Percentiles rank a stretch among this genome's conserved stretches.
phyloP scores from a whole-genome alignment of 495 filamentous ascomycete species.

The Hyaloscypha hepaticicola region DNA sequence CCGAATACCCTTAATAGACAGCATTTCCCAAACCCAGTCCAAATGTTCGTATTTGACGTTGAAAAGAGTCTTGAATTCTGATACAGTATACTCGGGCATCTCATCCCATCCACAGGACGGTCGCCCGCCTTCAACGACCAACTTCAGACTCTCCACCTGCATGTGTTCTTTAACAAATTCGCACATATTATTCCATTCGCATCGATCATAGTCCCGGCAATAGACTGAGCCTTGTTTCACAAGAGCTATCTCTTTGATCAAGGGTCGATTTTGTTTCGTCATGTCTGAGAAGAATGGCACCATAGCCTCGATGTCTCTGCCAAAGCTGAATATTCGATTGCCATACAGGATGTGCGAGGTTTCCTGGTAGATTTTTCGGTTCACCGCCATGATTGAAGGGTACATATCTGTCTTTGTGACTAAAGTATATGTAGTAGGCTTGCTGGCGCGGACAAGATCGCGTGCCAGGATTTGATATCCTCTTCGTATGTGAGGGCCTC shows the following conservation, averaged over 20 bases:
- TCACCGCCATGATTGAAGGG: constrained; percentile 46
- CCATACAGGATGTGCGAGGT: constrained; percentile 49
- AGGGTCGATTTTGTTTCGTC: constrained; percentile 40
- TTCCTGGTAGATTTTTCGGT: constrained; percentile 48
- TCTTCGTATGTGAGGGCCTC: constrained; percentile 23
- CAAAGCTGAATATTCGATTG: constrained; percentile 52
- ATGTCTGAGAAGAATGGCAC: constrained; percentile 56
- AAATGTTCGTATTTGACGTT: constrained; percentile 41
- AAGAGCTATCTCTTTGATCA: constrained; percentile 44
- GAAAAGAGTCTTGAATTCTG: constrained; percentile 42
- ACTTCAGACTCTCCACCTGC: constrained; percentile 38
- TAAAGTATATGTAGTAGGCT: constrained; percentile 48
- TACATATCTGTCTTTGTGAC: constrained; percentile 38
- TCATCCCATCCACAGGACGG: constrained; percentile 42
- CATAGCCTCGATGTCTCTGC: constrained; percentile 50
- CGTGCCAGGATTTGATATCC: constrained; percentile 37
- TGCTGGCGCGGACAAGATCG: constrained; percentile 35
- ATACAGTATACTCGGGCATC: constrained; percentile 36
- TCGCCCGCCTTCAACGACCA: constrained; percentile 47
- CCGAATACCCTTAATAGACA: constrained; percentile 33
- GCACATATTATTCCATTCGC: constrained; percentile 50
- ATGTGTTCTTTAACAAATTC: constrained; percentile 39
- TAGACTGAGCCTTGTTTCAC: constrained; percentile 49
- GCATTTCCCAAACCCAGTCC: constrained; percentile 50
- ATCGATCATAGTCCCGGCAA: constrained; percentile 49